Conservation (phyloP, 2,329 filamentous ascomycete genomes). For the Penicillium thymicola region DNA sequence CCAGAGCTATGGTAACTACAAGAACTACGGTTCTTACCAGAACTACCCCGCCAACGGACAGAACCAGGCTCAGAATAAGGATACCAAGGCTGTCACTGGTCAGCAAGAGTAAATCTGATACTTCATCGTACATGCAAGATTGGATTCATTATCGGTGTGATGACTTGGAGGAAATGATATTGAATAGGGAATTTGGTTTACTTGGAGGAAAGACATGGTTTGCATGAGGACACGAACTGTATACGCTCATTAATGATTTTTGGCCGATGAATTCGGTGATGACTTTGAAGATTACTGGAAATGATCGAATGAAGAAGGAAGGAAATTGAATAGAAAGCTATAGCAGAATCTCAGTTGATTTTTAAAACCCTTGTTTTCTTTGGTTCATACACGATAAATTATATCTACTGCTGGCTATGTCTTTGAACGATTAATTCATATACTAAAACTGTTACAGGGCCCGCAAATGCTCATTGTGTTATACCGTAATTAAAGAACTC, state of each 20-base stretch:
- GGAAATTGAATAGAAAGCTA: background rate
- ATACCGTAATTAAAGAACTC: background rate
- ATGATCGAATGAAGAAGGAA: background rate
- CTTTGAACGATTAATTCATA: too few species aligned
- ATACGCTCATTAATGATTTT: conserved; percentile 21
- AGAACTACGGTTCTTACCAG: conserved; percentile 9
- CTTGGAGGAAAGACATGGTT: conserved; percentile 12
- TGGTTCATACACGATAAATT: background rate
- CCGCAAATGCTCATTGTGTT: too few species aligned
- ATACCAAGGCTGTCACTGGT: conserved; percentile 1
- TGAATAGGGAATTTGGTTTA: background rate
- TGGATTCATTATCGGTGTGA: too few species aligned
- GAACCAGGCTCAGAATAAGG: conserved; percentile 3
- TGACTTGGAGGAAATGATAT: background rate
- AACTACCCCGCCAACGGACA: background rate
- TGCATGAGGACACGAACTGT: conserved; percentile 19
- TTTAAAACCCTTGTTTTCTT: background rate
- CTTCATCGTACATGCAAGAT: fast-evolving
- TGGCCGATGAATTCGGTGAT: background rate
- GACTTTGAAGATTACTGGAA: background rate
- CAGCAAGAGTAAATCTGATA: background rate
- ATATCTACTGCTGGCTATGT: too few species aligned
- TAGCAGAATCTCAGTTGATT: background rate
- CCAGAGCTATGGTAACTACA: conserved; percentile 5
- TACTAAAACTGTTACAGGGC: too few species aligned